Evolutionary conservation across 2,329 filamentous ascomycete genomes (phyloP).

Genomic region (Cryoendolithus antarcticus): DNA sequence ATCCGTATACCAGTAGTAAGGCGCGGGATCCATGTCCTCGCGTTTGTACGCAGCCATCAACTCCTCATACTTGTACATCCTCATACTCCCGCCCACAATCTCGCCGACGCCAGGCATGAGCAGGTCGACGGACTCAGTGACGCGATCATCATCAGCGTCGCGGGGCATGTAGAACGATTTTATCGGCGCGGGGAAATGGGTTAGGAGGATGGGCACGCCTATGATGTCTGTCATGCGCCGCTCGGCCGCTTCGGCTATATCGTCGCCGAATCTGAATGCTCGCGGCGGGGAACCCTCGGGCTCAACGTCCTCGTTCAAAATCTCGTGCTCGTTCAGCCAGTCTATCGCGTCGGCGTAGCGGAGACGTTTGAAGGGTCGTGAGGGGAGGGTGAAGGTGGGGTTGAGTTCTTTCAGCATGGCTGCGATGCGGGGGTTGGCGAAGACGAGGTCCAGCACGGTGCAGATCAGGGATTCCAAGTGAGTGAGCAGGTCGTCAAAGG

Average conservation of each 20-base stretch:
- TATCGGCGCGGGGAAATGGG: slow-evolving; percentile 93
- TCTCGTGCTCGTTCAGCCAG: slow-evolving; percentile 83
- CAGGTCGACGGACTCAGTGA: slow-evolving; percentile 85
- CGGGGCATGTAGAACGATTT: slow-evolving; percentile 99
- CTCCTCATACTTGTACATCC: slow-evolving; percentile 84
- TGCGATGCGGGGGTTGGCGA: slow-evolving; percentile 61
- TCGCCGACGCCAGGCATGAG: slow-evolving; percentile 91
- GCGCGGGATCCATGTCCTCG: slow-evolving; percentile 69
- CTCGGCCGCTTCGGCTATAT: slow-evolving; percentile 96
- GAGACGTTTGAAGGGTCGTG: slow-evolving; percentile 87
- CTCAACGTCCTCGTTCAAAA: slow-evolving; percentile 84
- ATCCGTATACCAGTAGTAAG: slow-evolving; percentile 98
- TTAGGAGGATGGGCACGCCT: slow-evolving; percentile 88
- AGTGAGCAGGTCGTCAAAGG: slow-evolving; percentile 73
- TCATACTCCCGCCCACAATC: slow-evolving; percentile 94
- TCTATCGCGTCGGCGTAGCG: slow-evolving; percentile 86
- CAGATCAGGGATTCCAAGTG: slow-evolving; percentile 85
- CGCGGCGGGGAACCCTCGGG: slow-evolving; percentile 24
- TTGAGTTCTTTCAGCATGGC: slow-evolving; percentile 74
- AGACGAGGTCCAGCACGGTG: slow-evolving; percentile 64
- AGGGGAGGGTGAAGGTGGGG: slow-evolving; percentile 72
- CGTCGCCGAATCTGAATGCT: slow-evolving; percentile 76
- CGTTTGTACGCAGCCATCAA: slow-evolving; percentile 77
- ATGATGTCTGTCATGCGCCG: slow-evolving; percentile 94
- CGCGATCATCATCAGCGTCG: slow-evolving; percentile 62